Conservation (phyloP, 768 basidiomycete species). For the Boletus huronensis region DNA sequence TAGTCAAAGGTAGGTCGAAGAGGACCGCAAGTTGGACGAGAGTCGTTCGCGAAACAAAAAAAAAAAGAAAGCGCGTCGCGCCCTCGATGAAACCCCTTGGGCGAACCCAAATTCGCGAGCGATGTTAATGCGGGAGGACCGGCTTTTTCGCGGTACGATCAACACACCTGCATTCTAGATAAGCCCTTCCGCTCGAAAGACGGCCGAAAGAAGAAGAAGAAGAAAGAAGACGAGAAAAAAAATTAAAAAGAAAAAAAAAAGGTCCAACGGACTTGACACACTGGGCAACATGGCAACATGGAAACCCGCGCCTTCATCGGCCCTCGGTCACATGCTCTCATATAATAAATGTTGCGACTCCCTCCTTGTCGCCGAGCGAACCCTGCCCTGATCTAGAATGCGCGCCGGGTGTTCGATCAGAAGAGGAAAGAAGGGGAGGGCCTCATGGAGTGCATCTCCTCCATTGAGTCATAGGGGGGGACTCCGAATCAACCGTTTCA, state of each 20-base stretch:
- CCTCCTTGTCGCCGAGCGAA: constrained; percentile 6
- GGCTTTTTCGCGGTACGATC: constrained; percentile 3
- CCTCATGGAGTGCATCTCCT: background rate
- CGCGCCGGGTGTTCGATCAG: background rate
- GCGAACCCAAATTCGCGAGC: background rate
- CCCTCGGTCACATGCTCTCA: background rate
- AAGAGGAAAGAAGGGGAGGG: background rate
- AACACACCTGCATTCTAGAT: background rate
- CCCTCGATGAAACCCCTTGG: constrained; percentile 1
- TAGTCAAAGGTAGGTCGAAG: background rate
- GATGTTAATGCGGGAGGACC: background rate
- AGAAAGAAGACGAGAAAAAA: no score
- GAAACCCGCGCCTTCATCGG: background rate
- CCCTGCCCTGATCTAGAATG: background rate
- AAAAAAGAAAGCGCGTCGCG: background rate
- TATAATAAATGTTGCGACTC: background rate
- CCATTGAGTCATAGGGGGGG: background rate
- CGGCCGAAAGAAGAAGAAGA: background rate
- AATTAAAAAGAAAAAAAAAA: background rate
- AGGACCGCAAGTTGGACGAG: background rate
- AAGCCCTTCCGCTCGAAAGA: background rate
- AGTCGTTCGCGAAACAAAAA: background rate
- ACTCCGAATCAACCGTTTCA: background rate
- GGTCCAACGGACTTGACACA: background rate
- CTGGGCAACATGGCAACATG: background rate